Conservation (phyloP, 768 basidiomycete species). For the Tylopilus felleus region DNA sequence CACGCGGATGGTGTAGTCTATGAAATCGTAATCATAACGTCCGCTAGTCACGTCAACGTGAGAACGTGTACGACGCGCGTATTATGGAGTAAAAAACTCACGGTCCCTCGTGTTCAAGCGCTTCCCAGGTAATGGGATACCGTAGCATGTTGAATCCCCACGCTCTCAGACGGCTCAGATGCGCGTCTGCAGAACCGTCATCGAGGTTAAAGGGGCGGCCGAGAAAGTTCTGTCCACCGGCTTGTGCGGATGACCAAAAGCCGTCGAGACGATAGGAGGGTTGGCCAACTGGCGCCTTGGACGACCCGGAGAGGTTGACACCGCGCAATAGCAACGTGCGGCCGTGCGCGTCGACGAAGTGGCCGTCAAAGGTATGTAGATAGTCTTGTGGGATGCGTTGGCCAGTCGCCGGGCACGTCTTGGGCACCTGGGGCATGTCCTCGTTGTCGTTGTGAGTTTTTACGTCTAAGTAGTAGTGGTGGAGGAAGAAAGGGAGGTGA, state of each 20-base stretch:
- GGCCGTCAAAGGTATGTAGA: conserved; percentile 62
- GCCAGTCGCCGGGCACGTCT: conserved; percentile 18
- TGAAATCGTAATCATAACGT: conserved; percentile 85
- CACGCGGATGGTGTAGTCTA: conserved; percentile 86
- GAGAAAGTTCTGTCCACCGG: conserved; percentile 65
- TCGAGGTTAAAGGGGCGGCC: conserved; percentile 81
- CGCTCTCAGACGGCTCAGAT: conserved; percentile 76
- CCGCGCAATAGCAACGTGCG: conserved; percentile 84
- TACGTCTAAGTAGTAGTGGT: not conserved
- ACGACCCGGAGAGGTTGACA: conserved; percentile 89
- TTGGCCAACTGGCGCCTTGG: conserved; percentile 75
- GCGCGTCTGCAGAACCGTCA: conserved; percentile 80
- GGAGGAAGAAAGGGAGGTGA: not conserved
- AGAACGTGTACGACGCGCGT: not conserved
- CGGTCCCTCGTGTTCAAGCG: conserved; percentile 93
- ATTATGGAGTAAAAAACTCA: conserved; percentile 41
- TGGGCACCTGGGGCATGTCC: conserved; percentile 22
- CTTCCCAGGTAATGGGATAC: conserved; percentile 91
- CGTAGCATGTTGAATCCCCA: conserved; percentile 94
- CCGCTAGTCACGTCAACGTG: conserved; percentile 47
- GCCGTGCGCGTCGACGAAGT: conserved; percentile 72
- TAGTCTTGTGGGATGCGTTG: conserved; percentile 28
- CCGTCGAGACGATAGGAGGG: conserved; percentile 66
- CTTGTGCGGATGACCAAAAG: conserved; percentile 81
- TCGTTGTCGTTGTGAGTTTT: conserved; percentile 2